Evolutionary conservation across 257 asterid species (phyloP).

Genomic region (Fraxinus quadrangulata): DNA sequence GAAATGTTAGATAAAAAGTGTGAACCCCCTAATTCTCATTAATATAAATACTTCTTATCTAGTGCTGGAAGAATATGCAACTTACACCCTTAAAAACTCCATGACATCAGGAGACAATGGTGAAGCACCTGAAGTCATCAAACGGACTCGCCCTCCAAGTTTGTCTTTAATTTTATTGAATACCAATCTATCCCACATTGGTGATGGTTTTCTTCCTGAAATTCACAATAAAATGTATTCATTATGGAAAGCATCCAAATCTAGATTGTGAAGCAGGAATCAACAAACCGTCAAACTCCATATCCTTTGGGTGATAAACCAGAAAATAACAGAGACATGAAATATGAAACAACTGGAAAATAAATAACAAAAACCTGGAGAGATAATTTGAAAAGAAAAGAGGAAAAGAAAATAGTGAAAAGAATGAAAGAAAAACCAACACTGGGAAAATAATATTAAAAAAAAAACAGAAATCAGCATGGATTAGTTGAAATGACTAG

Average conservation of each 20-base stretch:
- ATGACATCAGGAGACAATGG: conserved; percentile 94
- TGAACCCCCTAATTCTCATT: conserved; percentile 15
- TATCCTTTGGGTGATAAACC: conserved; percentile 4
- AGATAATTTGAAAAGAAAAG: neutral
- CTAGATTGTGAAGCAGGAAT: conserved; percentile 14
- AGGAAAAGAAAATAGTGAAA: neutral
- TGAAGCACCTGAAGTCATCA: conserved; percentile 95
- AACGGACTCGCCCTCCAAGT: conserved; percentile 93
- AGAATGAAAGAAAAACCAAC: neutral
- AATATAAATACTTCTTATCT: neutral
- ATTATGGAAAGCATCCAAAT: neutral
- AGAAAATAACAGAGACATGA: neutral
- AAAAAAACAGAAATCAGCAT: neutral
- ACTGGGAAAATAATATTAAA: neutral
- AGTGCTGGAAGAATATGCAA: conserved; percentile 15
- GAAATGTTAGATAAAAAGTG: conserved; percentile 21
- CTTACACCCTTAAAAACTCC: conserved; percentile 97
- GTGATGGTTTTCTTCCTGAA: conserved; percentile 85
- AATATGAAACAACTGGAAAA: neutral
- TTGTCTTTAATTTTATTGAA: conserved; percentile 90
- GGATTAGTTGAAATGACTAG: neutral
- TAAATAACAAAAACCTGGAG: neutral
- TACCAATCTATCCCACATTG: conserved; percentile 95
- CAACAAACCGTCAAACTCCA: neutral
- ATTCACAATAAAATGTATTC: conserved; percentile 9